Evolutionary conservation across 352 stramenopile genomes (phyloP).

Genomic region (Pythium rhizo-oryzae): DNA sequence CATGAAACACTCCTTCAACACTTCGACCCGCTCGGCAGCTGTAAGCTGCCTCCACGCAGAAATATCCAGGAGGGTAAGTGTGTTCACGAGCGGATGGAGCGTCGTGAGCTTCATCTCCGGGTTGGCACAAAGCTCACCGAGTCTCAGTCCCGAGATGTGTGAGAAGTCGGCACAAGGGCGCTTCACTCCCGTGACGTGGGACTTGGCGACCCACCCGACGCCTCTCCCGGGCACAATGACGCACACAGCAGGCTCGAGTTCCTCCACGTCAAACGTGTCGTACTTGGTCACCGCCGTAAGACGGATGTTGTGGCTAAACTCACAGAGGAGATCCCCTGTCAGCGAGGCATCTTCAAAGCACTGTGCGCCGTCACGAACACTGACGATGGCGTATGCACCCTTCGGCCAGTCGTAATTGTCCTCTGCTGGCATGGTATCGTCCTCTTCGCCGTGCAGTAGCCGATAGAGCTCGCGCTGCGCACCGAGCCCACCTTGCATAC

Average conservation of each 20-base stretch:
- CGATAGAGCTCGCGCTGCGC: not conserved
- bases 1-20: not conserved
- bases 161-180: not conserved
- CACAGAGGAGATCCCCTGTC: not conserved
- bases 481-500: not conserved
- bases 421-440: not conserved
- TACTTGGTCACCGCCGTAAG: constrained; percentile 1
- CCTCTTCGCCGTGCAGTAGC: not conserved
- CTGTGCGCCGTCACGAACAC: not conserved
- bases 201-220: not conserved
- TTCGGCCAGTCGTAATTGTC: not conserved
- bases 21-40: not conserved
- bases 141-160: not conserved
- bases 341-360: not conserved
- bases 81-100: not conserved
- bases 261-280: not conserved
- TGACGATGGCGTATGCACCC: not conserved
- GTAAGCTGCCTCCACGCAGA: not conserved
- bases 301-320: not conserved
- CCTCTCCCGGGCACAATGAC: constrained; percentile 1
- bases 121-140: not conserved
- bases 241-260: not conserved
- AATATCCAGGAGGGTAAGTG: not conserved
- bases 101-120: not conserved
- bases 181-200: not conserved